Evolutionary conservation across 202 grass and related monocot genomes (phyloP).

Genomic region (Cymbopogon flexuosus): DNA sequence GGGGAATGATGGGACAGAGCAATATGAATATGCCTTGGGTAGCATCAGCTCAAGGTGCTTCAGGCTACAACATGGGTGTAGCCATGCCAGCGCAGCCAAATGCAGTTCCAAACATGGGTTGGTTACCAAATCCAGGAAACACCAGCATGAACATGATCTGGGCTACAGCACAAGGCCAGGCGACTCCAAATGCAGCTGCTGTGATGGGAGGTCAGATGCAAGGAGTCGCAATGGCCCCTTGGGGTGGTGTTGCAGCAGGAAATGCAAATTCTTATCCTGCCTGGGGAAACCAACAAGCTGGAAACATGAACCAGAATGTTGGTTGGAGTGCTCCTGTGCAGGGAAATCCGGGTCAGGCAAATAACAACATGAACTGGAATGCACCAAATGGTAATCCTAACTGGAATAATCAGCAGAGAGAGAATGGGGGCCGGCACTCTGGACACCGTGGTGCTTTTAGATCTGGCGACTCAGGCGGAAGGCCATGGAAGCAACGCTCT

Average conservation of each 20-base stretch:
- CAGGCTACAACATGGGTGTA: constrained; percentile 56
- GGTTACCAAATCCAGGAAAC: constrained; percentile 64
- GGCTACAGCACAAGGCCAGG: constrained; percentile 46
- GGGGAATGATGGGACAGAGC: constrained; percentile 55
- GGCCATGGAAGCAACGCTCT: constrained; percentile 34
- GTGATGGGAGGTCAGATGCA: constrained; percentile 59
- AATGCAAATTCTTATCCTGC: constrained; percentile 51
- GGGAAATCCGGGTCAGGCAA: constrained; percentile 55
- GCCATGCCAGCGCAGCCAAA: constrained; percentile 50
- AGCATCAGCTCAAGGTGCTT: constrained; percentile 45
- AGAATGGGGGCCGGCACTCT: constrained; percentile 41
- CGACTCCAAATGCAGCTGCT: constrained; percentile 41
- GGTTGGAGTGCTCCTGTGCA: constrained; percentile 48
- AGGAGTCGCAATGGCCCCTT: constrained; percentile 46
- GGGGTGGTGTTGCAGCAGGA: constrained; percentile 50
- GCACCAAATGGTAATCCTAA: constrained; percentile 40
- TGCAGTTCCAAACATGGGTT: constrained; percentile 66
- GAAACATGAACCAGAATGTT: constrained; percentile 44
- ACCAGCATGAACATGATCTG: constrained; percentile 60
- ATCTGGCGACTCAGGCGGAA: constrained; percentile 34
- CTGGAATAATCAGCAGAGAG: constrained; percentile 52
- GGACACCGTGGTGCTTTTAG: constrained; percentile 33
- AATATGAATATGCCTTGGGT: constrained; percentile 69
- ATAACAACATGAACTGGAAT: constrained; percentile 48
- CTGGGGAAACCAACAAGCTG: constrained; percentile 46